These are phyloP conservation scores for Endothia cerciana DNA, from an alignment of 2,329 filamentous ascomycete genomes.

Conservation along the genomic window DNA sequence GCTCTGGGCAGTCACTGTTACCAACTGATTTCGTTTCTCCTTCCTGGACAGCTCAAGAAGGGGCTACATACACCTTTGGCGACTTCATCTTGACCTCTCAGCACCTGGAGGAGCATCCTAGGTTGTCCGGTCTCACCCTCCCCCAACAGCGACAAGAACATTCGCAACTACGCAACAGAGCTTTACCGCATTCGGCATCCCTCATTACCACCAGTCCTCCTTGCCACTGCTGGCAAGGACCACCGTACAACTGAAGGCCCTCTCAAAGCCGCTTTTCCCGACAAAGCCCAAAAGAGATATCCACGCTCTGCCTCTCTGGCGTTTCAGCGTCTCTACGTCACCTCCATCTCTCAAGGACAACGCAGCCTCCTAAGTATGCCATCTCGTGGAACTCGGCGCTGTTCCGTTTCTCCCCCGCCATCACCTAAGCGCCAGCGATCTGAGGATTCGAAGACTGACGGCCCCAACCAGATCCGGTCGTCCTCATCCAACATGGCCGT, in stretches of 20 bases:
- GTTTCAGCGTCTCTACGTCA: neutral
- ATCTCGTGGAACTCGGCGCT: neutral
- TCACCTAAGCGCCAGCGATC: constrained; percentile 11
- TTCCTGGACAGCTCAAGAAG: neutral
- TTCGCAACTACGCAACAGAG: neutral
- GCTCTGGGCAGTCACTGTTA: neutral
- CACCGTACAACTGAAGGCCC: neutral
- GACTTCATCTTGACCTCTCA: neutral
- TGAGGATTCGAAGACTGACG: constrained; percentile 5
- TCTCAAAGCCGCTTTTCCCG: neutral
- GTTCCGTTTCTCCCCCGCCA: constrained; percentile 11
- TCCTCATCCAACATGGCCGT: constrained; percentile 2
- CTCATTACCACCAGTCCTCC: neutral
- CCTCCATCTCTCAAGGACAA: neutral
- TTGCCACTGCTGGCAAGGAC: neutral
- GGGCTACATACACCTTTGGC: no score
- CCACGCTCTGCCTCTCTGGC: neutral
- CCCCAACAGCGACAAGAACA: neutral
- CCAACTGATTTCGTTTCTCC: neutral
- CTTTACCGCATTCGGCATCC: neutral
- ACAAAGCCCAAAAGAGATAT: neutral
- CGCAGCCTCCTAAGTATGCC: constrained; percentile 8
- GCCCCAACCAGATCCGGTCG: neutral
- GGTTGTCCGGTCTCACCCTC: neutral
- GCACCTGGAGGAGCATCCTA: neutral